Conservation (phyloP, 139 green algal species). For the Chlorella ohadii region DNA sequence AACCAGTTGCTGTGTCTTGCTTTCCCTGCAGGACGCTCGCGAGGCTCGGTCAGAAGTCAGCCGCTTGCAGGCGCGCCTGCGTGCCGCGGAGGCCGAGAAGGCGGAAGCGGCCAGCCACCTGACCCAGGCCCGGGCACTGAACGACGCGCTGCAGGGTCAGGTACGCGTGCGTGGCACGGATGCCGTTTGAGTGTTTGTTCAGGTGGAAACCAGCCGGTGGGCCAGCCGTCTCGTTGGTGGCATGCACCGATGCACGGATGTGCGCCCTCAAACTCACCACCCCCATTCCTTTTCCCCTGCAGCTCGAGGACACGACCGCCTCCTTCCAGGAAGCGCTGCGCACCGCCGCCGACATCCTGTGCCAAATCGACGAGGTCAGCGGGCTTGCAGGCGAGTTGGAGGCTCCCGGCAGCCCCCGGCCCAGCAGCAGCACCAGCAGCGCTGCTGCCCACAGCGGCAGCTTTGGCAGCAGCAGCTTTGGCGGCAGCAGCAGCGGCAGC, state of each 20-base stretch:
- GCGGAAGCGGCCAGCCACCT: neutral
- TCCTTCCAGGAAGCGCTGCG: conserved; percentile 54
- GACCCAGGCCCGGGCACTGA: conserved; percentile 38
- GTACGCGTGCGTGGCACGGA: neutral
- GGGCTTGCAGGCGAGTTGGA: neutral
- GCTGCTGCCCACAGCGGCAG: neutral
- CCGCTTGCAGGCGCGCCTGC: neutral
- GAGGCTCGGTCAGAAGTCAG: conserved; percentile 14
- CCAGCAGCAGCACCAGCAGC: neutral
- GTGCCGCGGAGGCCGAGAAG: neutral
- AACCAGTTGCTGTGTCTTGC: too few relatives aligned
- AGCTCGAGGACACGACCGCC: conserved; percentile 51
- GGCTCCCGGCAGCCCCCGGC: neutral
- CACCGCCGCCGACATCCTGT: conserved; percentile 39
- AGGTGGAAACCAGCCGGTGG: too few relatives aligned
- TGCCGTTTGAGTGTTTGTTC: too few relatives aligned
- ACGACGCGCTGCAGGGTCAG: conserved; percentile 44
- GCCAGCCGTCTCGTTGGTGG: too few relatives aligned
- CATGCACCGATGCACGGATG: too few relatives aligned
- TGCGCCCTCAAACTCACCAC: too few relatives aligned
- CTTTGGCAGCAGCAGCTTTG: neutral
- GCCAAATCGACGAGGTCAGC: neutral
- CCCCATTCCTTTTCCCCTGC: too few relatives aligned
- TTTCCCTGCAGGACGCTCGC: conserved; percentile 14
- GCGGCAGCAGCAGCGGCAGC: neutral